These are phyloP conservation scores for Torrubiella hemipterigena DNA, from an alignment of 2,329 filamentous ascomycete genomes.

Conservation along the genomic window DNA sequence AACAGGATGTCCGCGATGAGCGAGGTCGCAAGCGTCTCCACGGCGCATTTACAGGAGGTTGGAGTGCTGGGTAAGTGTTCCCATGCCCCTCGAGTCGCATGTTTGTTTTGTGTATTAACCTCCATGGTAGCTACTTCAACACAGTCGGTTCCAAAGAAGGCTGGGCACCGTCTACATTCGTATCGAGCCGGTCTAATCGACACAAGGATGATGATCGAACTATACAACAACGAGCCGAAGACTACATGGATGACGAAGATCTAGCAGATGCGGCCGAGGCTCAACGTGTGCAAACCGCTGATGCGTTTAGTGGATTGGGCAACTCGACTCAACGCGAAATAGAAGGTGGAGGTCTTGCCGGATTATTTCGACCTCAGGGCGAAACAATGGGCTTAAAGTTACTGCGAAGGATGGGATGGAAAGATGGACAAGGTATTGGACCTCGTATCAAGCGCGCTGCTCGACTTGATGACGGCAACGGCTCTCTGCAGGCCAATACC, in stretches of 20 bases:
- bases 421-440: slow-evolving; percentile 83
- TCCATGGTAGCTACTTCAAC: slow-evolving; percentile 90
- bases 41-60: slow-evolving; percentile 93
- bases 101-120: no score
- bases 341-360: slow-evolving; percentile 46
- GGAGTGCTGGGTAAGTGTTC: slow-evolving; percentile 86
- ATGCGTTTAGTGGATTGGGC: slow-evolving; percentile 66
- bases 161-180: slow-evolving; percentile 86
- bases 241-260: slow-evolving; percentile 98
- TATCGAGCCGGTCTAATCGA: slow-evolving; percentile 75
- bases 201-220: slow-evolving; percentile 46
- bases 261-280: slow-evolving; percentile 75
- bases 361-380: slow-evolving; percentile 58
- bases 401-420: slow-evolving; percentile 90
- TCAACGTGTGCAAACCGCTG: slow-evolving; percentile 58
- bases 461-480: slow-evolving; percentile 41
- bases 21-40: slow-evolving; percentile 82
- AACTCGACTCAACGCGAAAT: slow-evolving; percentile 43
- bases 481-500: slow-evolving; percentile 22
- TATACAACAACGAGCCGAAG: slow-evolving; percentile 54
- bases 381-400: slow-evolving; percentile 83
- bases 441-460: slow-evolving; percentile 71
- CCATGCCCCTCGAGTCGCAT: no score
- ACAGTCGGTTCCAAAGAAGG: slow-evolving; percentile 97
- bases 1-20: slow-evolving; percentile 94